A percentile compares a stretch with the other conserved stretches of the same genome.
These are phyloP conservation scores for Yamadazyma triangularis DNA, from an alignment of 1,139 yeast species.

Conservation along the genomic window DNA sequence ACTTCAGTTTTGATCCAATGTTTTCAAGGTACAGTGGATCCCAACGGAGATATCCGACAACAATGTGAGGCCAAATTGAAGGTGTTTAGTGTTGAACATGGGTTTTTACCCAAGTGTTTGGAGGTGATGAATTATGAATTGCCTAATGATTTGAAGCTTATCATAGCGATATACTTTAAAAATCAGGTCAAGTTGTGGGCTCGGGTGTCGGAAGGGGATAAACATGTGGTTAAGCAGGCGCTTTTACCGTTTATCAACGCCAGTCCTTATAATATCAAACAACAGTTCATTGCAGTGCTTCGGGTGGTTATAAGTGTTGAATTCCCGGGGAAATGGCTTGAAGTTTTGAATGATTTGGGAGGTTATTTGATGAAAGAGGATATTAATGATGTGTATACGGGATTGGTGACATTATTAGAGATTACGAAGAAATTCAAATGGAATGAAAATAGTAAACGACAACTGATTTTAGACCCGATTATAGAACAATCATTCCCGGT, in stretches of 20 bases:
- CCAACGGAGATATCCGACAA: conserved; percentile 57
- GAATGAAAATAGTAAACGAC: conserved; percentile 60
- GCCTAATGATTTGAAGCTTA: conserved; percentile 2
- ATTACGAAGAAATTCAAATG: conserved; percentile 74
- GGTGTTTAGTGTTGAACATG: conserved; percentile 54
- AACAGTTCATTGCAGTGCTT: conserved; percentile 69
- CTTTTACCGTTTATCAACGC: conserved; percentile 41
- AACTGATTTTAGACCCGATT: conserved; percentile 51
- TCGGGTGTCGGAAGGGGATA: conserved; percentile 62
- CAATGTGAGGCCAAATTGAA: conserved; percentile 68
- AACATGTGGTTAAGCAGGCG: conserved; percentile 63
- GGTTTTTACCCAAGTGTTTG: conserved; percentile 80
- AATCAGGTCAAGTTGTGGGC: conserved; percentile 73
- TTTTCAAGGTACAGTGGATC: conserved; percentile 76
- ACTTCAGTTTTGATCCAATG: conserved; percentile 72
- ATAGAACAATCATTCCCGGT: conserved; percentile 65
- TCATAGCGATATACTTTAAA: conserved; percentile 81
- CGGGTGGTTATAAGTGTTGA: conserved; percentile 63
- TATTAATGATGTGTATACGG: conserved; percentile 63
- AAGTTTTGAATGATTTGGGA: conserved; percentile 56
- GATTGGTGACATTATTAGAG: conserved; percentile 72
- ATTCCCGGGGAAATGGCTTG: conserved; percentile 70
- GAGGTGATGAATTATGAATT: conserved; percentile 44
- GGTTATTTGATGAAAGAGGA: conserved; percentile 47
- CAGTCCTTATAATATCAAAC: conserved; percentile 45